phyloP scores from a whole-genome alignment of 345 rosid genomes.

The Boechera stricta region DNA sequence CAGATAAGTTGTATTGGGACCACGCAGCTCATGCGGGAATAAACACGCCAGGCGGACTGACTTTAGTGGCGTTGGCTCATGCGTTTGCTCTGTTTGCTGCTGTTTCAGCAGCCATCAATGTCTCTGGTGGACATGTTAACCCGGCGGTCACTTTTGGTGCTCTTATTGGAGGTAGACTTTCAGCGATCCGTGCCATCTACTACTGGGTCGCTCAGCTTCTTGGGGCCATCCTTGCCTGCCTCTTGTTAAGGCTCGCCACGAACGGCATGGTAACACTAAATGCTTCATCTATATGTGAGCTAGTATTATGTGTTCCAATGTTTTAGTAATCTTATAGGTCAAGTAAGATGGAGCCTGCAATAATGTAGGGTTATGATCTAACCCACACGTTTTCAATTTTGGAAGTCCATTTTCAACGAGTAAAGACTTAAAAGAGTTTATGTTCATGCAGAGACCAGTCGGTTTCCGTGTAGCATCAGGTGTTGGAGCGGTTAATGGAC shows the following conservation, averaged over 20 bases:
- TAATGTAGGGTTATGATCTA: no score
- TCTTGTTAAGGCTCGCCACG: slow-evolving; percentile 65
- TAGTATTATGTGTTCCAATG: neutral
- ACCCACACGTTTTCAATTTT: no score
- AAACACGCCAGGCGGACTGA: slow-evolving; percentile 54
- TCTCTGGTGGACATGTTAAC: slow-evolving; percentile 81
- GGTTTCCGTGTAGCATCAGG: slow-evolving; percentile 66
- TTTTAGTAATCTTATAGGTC: neutral
- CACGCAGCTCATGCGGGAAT: slow-evolving; percentile 39
- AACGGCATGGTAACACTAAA: slow-evolving; percentile 59
- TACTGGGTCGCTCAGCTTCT: slow-evolving; percentile 85
- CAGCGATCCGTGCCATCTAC: slow-evolving; percentile 58
- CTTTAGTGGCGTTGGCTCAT: slow-evolving; percentile 68
- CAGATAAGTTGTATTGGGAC: slow-evolving; percentile 58
- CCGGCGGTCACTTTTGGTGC: slow-evolving; percentile 85
- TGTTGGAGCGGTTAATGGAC: slow-evolving; percentile 53
- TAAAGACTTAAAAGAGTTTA: slow-evolving; percentile 2
- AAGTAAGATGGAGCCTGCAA: neutral
- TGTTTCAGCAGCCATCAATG: slow-evolving; percentile 62
- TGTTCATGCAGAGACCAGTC: slow-evolving; percentile 62
- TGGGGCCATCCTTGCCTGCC: slow-evolving; percentile 64
- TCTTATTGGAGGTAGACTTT: slow-evolving; percentile 73
- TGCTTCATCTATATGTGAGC: neutral
- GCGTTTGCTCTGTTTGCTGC: slow-evolving; percentile 70
- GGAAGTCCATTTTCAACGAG: neutral